Percentiles rank a stretch among this genome's conserved stretches.
Conservation (phyloP, 345 rosid species). For the Cardamine resedifolia region DNA sequence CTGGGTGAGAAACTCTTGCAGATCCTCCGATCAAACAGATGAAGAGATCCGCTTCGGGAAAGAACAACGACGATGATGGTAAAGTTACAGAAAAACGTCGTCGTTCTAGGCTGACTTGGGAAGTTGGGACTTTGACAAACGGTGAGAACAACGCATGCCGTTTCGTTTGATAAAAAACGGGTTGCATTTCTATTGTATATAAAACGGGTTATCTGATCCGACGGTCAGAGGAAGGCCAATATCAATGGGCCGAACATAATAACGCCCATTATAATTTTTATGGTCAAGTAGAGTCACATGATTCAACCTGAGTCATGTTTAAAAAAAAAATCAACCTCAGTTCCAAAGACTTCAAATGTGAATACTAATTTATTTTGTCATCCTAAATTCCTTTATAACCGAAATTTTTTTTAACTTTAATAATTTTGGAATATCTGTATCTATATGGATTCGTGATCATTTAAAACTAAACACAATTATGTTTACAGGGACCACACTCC, state of each 20-base stretch:
- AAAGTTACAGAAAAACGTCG: constrained; percentile 17
- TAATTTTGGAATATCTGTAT: constrained; percentile 1
- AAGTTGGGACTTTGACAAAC: neutral
- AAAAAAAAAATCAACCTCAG: neutral
- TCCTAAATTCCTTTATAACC: neutral
- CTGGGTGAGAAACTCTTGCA: constrained; percentile 15
- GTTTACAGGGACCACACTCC: constrained; percentile 31
- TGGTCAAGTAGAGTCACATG: neutral
- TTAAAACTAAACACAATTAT: constrained; percentile 27
- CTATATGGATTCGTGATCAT: constrained; percentile 23
- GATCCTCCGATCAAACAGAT: constrained; percentile 38
- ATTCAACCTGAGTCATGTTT: neutral
- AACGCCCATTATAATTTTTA: neutral
- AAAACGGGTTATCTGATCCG: neutral
- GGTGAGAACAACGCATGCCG: constrained; percentile 35
- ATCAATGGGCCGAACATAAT: constrained; percentile 15
- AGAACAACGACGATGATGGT: constrained; percentile 27
- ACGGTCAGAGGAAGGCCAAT: neutral
- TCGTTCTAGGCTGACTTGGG: neutral
- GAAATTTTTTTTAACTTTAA: neutral
- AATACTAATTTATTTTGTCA: neutral
- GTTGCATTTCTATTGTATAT: constrained; percentile 18
- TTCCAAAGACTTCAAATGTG: neutral
- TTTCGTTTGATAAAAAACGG: constrained; percentile 13
- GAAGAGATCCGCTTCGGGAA: constrained; percentile 32